Evolutionary conservation across 2,329 filamentous ascomycete species (phyloP), one percentile per base, ranked within the genome.

Genomic region (Nemania sp.): DNA sequence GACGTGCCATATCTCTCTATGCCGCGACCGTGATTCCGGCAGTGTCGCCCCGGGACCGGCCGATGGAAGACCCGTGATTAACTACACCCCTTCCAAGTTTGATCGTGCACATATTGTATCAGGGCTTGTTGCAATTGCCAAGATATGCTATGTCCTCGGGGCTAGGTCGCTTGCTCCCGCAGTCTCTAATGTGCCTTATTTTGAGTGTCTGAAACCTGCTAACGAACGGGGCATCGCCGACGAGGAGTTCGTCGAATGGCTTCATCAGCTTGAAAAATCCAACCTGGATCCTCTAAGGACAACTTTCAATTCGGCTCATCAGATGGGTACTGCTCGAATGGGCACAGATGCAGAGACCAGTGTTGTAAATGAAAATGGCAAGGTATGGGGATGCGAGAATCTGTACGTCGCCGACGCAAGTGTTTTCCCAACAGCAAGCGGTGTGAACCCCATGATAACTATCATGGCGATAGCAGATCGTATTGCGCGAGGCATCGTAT

Each of bases 291-390:
- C 64, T 15, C 29, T 57, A 2, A 59, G 45, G 20, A 56, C 56
- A 2, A 66, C 77, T 5, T 81, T 81, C 68, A 82, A 79, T n/a
- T 82, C 80, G 60, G 84, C 84, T 1, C 84, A 86, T 70, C 84
- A 85, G 74, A 85, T 85, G 83, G 84, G 84, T 13, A 82, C 81
- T 4, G 85, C 83, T 56, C 80, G 83, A 6, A 85, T 85, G 83
- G 81, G 82, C 59, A 75, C 73, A 15, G 79, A 29, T 11, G 73
- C 80, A 2, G 77, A 78, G 67, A 76, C 77, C 18, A 80, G 82
- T 55, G 81, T 85, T 13, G 83, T 85, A 11, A 81, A 83, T 66
- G 74, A 80, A 0, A 72, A 77, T 15, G 82, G 83, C 41, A 80
- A 80, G 70, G 82, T 85, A 26, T 85, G 83, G 82, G 83, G 79